These are phyloP conservation scores for Dorcoceras hygrometricum DNA, from an alignment of 257 asterid species.

Conservation along the genomic window DNA sequence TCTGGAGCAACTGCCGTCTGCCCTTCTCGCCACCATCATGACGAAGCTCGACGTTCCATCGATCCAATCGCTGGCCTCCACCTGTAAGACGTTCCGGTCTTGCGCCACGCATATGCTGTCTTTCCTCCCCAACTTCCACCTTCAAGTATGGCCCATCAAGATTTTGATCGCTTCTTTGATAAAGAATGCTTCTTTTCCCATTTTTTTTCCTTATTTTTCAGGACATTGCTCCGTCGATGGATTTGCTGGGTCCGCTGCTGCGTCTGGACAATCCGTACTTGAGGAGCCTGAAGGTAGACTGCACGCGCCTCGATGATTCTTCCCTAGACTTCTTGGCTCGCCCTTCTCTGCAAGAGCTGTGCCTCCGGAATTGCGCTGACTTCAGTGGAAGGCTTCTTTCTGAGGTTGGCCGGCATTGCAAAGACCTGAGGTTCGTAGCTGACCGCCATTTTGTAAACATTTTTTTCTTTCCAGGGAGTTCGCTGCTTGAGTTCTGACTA, in stretches of 20 bases:
- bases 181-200: background rate
- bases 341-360: slow-evolving; percentile 69
- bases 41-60: slow-evolving; percentile 78
- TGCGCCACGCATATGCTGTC: slow-evolving; percentile 62
- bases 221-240: slow-evolving; percentile 76
- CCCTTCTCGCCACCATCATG: slow-evolving; percentile 79
- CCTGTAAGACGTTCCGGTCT: slow-evolving; percentile 67
- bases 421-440: slow-evolving; percentile 62
- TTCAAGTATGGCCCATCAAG: slow-evolving; percentile 47
- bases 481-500: background rate
- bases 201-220: slow-evolving; percentile 14
- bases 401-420: slow-evolving; percentile 62
- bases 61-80: slow-evolving; percentile 77
- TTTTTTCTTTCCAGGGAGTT: background rate
- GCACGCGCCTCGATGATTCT: slow-evolving; percentile 81
- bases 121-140: slow-evolving; percentile 68
- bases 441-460: background rate
- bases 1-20: slow-evolving; percentile 66
- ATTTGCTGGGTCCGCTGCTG: slow-evolving; percentile 64
- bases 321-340: slow-evolving; percentile 53
- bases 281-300: slow-evolving; percentile 71
- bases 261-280: slow-evolving; percentile 56
- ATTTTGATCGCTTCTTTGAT: slow-evolving; percentile 9
- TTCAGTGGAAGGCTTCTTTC: slow-evolving; percentile 81
- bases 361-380: slow-evolving; percentile 67